phyloP scores from a whole-genome alignment of 2,329 filamentous ascomycete genomes.

The Fusarium sarcochroum region DNA sequence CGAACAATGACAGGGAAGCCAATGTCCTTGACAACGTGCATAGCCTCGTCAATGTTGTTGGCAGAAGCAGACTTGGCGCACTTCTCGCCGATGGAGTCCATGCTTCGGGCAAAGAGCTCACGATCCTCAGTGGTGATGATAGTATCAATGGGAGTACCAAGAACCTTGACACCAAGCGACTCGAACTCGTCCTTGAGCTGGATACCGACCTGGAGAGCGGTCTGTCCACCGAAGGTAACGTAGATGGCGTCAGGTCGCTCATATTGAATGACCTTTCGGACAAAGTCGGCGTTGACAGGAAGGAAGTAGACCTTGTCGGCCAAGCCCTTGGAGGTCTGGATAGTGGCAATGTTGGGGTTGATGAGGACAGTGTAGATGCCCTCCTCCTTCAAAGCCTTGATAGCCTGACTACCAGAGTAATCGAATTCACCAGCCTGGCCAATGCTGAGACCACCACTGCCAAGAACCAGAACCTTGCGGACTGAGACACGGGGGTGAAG shows the following conservation, averaged over 20 bases:
- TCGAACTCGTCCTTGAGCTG: conserved; percentile 98
- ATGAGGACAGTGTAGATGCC: conserved; percentile 98
- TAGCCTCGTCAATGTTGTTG: conserved; percentile 87
- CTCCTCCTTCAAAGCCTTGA: conserved; percentile 98
- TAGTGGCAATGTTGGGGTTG: conserved; percentile 99
- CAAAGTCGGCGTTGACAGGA: conserved; percentile 95
- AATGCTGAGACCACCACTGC: conserved; percentile 95
- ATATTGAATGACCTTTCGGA: conserved; percentile 96
- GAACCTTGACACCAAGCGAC: conserved; percentile 88
- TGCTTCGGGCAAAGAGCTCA: conserved; percentile 96
- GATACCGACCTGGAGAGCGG: conserved; percentile 95
- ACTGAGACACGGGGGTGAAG: conserved; percentile 84
- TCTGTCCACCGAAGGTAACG: conserved; percentile 97
- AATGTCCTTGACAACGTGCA: conserved; percentile 89
- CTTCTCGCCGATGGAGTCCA: conserved; percentile 98
- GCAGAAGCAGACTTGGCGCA: conserved; percentile 98
- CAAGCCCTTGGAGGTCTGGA: conserved; percentile 97
- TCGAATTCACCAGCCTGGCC: conserved; percentile 99
- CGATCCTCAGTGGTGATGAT: conserved; percentile 99
- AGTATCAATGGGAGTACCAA: conserved; percentile 96
- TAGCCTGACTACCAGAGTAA: conserved; percentile 97
- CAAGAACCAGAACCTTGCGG: conserved; percentile 95
- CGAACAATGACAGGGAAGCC: conserved; percentile 97
- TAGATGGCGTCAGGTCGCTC: conserved; percentile 98
- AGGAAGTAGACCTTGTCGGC: conserved; percentile 99